These are phyloP conservation scores for Aureobasidium melanogenum DNA, from an alignment of 2,329 filamentous ascomycete genomes.

Conservation along the genomic window DNA sequence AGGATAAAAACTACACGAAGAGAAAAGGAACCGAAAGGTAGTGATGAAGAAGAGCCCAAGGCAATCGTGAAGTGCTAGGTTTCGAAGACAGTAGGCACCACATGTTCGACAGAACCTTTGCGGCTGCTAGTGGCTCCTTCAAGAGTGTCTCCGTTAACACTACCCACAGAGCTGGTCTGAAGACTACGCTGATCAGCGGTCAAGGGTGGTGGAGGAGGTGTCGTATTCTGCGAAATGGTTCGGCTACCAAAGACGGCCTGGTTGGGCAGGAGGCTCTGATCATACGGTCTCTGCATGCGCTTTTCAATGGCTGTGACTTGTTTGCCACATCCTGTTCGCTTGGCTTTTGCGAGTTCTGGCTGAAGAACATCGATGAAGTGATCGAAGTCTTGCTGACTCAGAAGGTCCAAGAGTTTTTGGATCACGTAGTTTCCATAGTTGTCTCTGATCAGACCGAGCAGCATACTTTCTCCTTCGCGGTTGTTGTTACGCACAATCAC, in stretches of 20 bases:
- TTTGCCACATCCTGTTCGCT: conserved; percentile 33
- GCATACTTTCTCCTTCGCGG: conserved; percentile 52
- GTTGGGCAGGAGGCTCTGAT: conserved; percentile 22
- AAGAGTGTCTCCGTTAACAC: conserved; percentile 26
- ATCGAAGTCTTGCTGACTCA: conserved; percentile 30
- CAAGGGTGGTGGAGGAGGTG: conserved; percentile 8
- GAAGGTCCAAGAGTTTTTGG: conserved; percentile 64
- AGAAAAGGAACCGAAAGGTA: neutral
- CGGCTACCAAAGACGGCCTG: neutral
- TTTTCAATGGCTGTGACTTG: conserved; percentile 39
- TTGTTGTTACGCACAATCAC: conserved; percentile 51
- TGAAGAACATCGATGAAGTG: conserved; percentile 33
- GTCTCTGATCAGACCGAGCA: conserved; percentile 76
- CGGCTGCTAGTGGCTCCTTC: conserved; percentile 24
- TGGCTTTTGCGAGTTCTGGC: conserved; percentile 37
- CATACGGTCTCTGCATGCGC: conserved; percentile 34
- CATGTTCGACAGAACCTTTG: conserved; percentile 16
- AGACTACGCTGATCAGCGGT: conserved; percentile 14
- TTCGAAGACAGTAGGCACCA: neutral
- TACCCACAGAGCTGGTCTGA: conserved; percentile 15
- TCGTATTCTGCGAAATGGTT: neutral
- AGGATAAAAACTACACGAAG: conserved; percentile 2
- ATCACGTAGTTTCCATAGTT: conserved; percentile 95
- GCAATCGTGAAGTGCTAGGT: neutral
- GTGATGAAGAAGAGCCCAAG: neutral